Base-by-base conservation (phyloP, 192 early-diverging fungal genomes). In the Gigaspora rosea region DNA sequence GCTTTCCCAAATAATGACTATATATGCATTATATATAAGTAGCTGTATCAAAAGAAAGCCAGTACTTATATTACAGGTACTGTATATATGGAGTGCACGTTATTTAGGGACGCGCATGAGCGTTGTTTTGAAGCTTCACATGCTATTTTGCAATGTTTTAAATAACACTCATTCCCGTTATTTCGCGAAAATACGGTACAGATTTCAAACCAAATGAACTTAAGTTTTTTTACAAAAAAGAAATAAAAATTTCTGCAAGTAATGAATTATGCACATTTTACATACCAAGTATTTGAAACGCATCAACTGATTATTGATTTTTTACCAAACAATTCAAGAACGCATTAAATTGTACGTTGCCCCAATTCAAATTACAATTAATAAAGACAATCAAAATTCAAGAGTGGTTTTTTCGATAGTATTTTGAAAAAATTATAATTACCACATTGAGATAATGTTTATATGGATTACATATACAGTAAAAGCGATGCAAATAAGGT, bases 391-490 rank as follows among this genome's bases (percentile, higher is more conserved):
- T 12, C 49, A 71, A 7, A 20, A 71, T 68, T 68, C 35, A 50
- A 54, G 49, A 13, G 20, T 18, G 20, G 10, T 16, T 71, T 71
- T 71, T 50, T 52, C 33, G 22, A 50, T 41, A 9, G 9, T 52
- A 49, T 22, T 54, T 70, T 49, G 48, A 48, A 20, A 49, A 50
- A 50, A 51, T 52, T 54, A 8, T 12, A 70, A 49, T 8, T 50
- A 71, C 12, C 48, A 52, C 13, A 12, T 71, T 8, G 48, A 71
- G 22, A 49, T 71, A 71, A 50, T 22, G 11, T 71, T 71, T 70
- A 49, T 71, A 71, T 71, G 68, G 49, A 52, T 71, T 71, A 68
- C 66, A 36, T 48, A 36, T 36, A n/a, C n/a, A n/a, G n/a, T n/a
- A 49, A 36, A 46, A 71, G 50, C 50, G 47, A 71, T 50, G 33